phyloP scores from a whole-genome alignment of 164 flowering plant species.

The Liriodendron chinense region DNA sequence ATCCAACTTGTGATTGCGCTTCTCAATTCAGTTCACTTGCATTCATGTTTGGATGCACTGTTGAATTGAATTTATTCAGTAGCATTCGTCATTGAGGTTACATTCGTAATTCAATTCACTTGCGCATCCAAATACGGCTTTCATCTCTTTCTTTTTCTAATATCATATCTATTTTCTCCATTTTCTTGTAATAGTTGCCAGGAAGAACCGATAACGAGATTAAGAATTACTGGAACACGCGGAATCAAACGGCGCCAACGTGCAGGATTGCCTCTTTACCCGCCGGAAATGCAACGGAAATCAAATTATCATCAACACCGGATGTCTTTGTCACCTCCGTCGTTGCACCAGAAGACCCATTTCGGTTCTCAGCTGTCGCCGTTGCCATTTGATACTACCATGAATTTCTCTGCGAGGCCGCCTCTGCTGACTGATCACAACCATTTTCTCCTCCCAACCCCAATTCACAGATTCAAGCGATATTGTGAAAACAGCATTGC shows the following conservation, averaged over 20 bases:
- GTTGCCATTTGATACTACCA: slow-evolving; percentile 16
- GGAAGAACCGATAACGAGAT: slow-evolving; percentile 69
- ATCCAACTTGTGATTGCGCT: too few species aligned
- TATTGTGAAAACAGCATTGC: slow-evolving; percentile 8
- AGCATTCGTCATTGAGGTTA: background rate
- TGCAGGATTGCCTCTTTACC: slow-evolving; percentile 51
- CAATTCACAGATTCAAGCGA: slow-evolving; percentile 17
- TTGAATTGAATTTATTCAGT: background rate
- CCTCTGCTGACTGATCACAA: slow-evolving; percentile 7
- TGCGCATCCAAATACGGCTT: background rate
- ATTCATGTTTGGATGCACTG: background rate
- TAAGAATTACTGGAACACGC: slow-evolving; percentile 75
- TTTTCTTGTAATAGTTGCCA: slow-evolving; percentile 30
- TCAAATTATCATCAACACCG: slow-evolving; percentile 11
- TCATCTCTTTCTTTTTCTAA: background rate
- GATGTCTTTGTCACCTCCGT: slow-evolving; percentile 5
- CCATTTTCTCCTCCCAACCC: slow-evolving; percentile 10
- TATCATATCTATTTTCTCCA: background rate
- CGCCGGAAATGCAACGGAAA: slow-evolving; percentile 34
- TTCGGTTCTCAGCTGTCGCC: slow-evolving; percentile 17
- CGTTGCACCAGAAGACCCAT: slow-evolving; percentile 17
- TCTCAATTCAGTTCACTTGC: too few species aligned
- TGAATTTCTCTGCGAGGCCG: slow-evolving; percentile 5
- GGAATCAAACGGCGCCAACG: slow-evolving; percentile 50
- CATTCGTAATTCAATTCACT: background rate